Percentiles rank a stretch among this genome's conserved stretches.
Evolutionary conservation across 2,329 filamentous ascomycete species (phyloP).

Genomic region (Madurella mycetomatis): DNA sequence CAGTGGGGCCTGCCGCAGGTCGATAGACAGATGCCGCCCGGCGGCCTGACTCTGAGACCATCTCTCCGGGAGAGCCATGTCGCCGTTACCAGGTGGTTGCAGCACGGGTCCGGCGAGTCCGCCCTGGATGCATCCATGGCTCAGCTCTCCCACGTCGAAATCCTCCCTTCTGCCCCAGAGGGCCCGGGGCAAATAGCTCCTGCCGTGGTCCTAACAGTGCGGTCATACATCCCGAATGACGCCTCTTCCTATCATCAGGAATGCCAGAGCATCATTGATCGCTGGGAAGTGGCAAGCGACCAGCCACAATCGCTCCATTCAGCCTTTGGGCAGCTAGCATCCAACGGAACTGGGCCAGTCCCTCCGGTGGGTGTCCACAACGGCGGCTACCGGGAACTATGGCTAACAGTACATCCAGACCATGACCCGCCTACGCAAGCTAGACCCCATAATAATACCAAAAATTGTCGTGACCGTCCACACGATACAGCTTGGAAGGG

Average conservation of each 20-base stretch:
- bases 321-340: conserved; percentile 71
- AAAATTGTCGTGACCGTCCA: conserved; percentile 68
- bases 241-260: conserved; percentile 58
- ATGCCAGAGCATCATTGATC: conserved; percentile 68
- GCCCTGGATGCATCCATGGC: conserved; percentile 49
- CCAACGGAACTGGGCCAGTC: conserved; percentile 52
- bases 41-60: conserved; percentile 45
- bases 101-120: conserved; percentile 41
- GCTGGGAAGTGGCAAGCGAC: conserved; percentile 74
- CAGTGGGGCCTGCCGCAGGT: conserved; percentile 64
- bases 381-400: neutral
- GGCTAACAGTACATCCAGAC: conserved; percentile 20
- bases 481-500: conserved; percentile 64
- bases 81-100: conserved; percentile 55
- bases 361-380: conserved; percentile 21
- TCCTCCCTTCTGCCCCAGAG: conserved; percentile 61
- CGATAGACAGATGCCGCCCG: conserved; percentile 50
- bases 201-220: conserved; percentile 66
- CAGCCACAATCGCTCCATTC: conserved; percentile 63
- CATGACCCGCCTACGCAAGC: conserved; percentile 51
- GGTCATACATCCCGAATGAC: conserved; percentile 55
- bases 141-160: conserved; percentile 68
- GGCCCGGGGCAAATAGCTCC: conserved; percentile 30
- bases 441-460: conserved; percentile 63
- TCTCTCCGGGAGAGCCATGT: conserved; percentile 52